A percentile compares a stretch with the other conserved stretches of the same genome.
phyloP scores from a whole-genome alignment of 2,329 filamentous ascomycete genomes.

The Metarhizium anisopliae region DNA sequence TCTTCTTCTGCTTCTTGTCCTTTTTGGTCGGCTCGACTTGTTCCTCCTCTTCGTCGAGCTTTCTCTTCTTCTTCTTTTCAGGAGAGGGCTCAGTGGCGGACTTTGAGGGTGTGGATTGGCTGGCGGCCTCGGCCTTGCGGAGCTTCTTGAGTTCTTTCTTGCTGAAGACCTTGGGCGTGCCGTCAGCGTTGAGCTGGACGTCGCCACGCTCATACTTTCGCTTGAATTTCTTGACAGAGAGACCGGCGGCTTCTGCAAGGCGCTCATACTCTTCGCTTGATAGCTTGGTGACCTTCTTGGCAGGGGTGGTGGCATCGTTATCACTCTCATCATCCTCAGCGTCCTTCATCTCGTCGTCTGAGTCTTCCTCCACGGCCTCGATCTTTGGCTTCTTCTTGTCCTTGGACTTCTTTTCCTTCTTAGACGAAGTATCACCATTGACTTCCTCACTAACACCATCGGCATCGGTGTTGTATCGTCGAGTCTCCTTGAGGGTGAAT shows the following conservation, averaged over 20 bases:
- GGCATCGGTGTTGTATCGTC: constrained; percentile 91
- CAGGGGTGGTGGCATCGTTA: constrained; percentile 23
- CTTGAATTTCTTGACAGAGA: constrained; percentile 69
- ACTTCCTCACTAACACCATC: constrained; percentile 64
- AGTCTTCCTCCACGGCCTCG: constrained; percentile 30
- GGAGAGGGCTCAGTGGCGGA: constrained; percentile 16
- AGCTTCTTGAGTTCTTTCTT: constrained; percentile 72
- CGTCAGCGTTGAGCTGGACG: constrained; percentile 56
- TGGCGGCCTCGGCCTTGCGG: constrained; percentile 48
- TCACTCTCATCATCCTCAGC: constrained; percentile 31
- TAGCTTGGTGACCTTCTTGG: constrained; percentile 32
- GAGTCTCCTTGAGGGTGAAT: constrained; percentile 84
- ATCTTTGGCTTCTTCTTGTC: constrained; percentile 32
- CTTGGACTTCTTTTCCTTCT: constrained; percentile 33
- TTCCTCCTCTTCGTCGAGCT: constrained; percentile 58
- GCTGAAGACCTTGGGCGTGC: constrained; percentile 57
- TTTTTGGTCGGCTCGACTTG: constrained; percentile 51
- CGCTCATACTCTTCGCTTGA: constrained; percentile 49
- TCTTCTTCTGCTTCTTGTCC: constrained; percentile 46
- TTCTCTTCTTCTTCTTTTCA: constrained; percentile 59
- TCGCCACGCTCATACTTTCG: constrained; percentile 70
- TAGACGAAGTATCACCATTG: constrained; percentile 26
- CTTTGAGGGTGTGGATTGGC: constrained; percentile 34
- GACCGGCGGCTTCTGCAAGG: constrained; percentile 55
- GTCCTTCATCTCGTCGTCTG: constrained; percentile 36